Base-by-base conservation (phyloP, 1,139 yeast genomes). In the Zygosaccharomyces sapae region DNA sequence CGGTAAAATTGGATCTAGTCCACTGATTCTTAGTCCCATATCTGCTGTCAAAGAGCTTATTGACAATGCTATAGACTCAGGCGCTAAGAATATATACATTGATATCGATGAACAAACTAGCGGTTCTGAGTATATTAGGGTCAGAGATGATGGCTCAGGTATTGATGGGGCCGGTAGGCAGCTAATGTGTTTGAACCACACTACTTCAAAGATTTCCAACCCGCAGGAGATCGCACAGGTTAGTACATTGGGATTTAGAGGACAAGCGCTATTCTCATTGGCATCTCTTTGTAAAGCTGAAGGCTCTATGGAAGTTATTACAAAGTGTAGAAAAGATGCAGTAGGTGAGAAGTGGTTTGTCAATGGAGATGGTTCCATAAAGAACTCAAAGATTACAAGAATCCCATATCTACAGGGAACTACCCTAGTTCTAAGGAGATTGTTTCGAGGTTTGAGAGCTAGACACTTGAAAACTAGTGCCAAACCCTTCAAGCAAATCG, bases 101-200 rank as follows among this genome's bases (percentile, higher is more conserved):
- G 71, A 74, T 30, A 69, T 83, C 5, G 86, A 83, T 59, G 74
- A 76, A 10, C 72, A 74, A 1, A 67, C 78, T 0, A 71, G 77
- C 18, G 87, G 86, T 1, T 65, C 80, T 48, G 70, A 75, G 37
- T 67, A 78, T 49, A 69, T 85, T 1, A 72, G 71, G 34, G 78
- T 86, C 4, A 67, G 71, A 13, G 96, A 88, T 62, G 76, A 85
- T 61, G 96, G 96, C 0, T 24, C 53, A 2, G 96, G 96, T 0
- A 77, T 87, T 8, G 53, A 57, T 1, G 59, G 55, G 1, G 58
- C 61, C 0, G 86, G 83, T 49, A 62, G 84, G 38, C 63, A 63
- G 0, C 47, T 73, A 13, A 68, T 80, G 50, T 80, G 89, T 47
- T 67, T 75, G 45, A 70, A 80, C 30, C 72, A 77, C 58, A 73